Evolutionary conservation across 2,329 filamentous ascomycete species (phyloP).

Genomic region (Dactylonectria estremocensis): DNA sequence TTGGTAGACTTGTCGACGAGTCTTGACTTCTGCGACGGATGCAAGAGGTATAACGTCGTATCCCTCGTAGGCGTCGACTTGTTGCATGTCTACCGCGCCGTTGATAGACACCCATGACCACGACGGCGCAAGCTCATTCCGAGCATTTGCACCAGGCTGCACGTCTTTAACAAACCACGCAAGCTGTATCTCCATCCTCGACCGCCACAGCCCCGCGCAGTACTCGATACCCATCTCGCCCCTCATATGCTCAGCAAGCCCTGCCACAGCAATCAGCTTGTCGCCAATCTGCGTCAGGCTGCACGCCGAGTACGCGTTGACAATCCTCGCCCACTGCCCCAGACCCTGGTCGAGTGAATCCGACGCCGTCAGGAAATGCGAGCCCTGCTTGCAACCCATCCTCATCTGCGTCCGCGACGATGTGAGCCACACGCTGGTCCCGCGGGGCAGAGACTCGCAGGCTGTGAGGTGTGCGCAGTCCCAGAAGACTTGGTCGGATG

Average conservation of each 20-base stretch:
- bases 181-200: slow-evolving; percentile 31
- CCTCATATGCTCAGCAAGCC: slow-evolving; percentile 25
- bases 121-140: slow-evolving; percentile 30
- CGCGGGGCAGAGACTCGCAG: background rate
- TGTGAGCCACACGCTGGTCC: background rate
- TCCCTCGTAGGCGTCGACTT: slow-evolving; percentile 11
- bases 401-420: background rate
- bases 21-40: slow-evolving; percentile 11
- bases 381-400: slow-evolving; percentile 20
- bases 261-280: slow-evolving; percentile 26
- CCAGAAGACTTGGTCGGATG: slow-evolving; percentile 32
- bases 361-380: background rate
- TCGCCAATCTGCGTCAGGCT: slow-evolving; percentile 27
- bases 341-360: slow-evolving; percentile 6
- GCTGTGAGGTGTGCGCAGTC: slow-evolving; percentile 28
- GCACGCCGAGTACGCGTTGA: slow-evolving; percentile 29
- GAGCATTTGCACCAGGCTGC: background rate
- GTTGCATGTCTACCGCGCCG: slow-evolving; percentile 18
- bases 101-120: slow-evolving; percentile 35
- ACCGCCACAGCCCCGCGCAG: slow-evolving; percentile 28
- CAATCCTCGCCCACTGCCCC: slow-evolving; percentile 27
- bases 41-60: slow-evolving; percentile 18
- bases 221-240: slow-evolving; percentile 24
- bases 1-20: background rate
- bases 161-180: slow-evolving; percentile 16